These are phyloP conservation scores for Asterophora lycoperdoides DNA, from an alignment of 768 basidiomycete species.

Conservation along the genomic window DNA sequence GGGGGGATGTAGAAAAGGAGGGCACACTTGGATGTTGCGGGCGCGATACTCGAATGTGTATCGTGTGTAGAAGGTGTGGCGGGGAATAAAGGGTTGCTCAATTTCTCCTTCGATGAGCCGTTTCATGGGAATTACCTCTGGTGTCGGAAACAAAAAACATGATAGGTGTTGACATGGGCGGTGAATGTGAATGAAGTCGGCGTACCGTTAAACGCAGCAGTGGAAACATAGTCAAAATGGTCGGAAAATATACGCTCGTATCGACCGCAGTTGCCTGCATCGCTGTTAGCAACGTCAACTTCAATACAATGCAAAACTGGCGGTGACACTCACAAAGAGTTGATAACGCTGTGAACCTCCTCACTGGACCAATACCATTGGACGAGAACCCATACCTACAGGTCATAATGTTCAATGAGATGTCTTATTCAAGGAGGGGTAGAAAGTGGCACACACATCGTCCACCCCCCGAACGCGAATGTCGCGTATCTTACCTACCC, in stretches of 20 bases:
- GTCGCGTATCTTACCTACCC: conserved; percentile 47
- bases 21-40: conserved; percentile 33
- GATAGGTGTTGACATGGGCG: neutral
- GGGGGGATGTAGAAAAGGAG: neutral
- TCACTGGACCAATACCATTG: conserved; percentile 53
- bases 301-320: neutral
- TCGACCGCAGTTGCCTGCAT: conserved; percentile 33
- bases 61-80: conserved; percentile 43
- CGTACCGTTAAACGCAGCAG: conserved; percentile 44
- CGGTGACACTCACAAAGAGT: conserved; percentile 42
- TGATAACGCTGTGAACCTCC: conserved; percentile 41
- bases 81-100: conserved; percentile 36
- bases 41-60: conserved; percentile 36
- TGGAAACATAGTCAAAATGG: conserved; percentile 42
- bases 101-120: conserved; percentile 35
- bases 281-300: conserved; percentile 24
- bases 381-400: conserved; percentile 49
- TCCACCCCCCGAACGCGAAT: conserved; percentile 33
- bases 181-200: neutral
- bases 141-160: neutral
- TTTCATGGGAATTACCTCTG: conserved; percentile 33
- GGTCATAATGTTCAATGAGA: neutral
- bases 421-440: neutral
- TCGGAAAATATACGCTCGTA: conserved; percentile 51
- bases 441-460: conserved; percentile 22